A percentile compares a stretch with the other conserved stretches of the same genome.
Evolutionary conservation across 2,329 filamentous ascomycete species (phyloP).

Genomic region (Didymella lethalis): DNA sequence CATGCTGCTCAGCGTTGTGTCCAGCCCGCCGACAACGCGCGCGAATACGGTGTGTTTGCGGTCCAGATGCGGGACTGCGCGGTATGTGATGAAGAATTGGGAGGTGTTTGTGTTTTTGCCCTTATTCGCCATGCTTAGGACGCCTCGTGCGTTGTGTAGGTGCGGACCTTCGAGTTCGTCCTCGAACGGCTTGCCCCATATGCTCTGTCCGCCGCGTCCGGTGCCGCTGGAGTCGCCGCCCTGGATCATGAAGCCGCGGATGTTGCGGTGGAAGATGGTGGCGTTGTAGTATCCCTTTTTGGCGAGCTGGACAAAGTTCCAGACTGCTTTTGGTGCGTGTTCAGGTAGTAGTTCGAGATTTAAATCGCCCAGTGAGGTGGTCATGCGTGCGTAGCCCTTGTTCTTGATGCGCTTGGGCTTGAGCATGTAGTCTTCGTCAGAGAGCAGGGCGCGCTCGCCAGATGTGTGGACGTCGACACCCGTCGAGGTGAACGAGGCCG

Average conservation of each 20-base stretch:
- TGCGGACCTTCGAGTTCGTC: conserved; percentile 92
- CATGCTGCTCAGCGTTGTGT: conserved; percentile 75
- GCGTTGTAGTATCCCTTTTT: conserved; percentile 90
- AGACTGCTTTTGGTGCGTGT: conserved; percentile 89
- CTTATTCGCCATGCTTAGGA: conserved; percentile 96
- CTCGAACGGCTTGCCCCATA: conserved; percentile 93
- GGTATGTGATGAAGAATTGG: conserved; percentile 95
- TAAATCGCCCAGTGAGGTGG: conserved; percentile 83
- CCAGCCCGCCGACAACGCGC: conserved; percentile 77
- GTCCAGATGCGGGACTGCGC: conserved; percentile 83
- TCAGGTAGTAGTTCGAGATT: conserved; percentile 92
- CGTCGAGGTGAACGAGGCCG: conserved; percentile 94
- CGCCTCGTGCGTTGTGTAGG: conserved; percentile 81
- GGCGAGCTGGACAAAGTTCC: conserved; percentile 91
- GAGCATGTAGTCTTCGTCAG: conserved; percentile 96
- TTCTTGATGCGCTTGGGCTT: conserved; percentile 86
- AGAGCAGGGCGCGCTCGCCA: conserved; percentile 82
- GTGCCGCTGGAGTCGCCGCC: conserved; percentile 94
- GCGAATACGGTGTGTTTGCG: conserved; percentile 98
- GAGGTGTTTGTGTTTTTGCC: conserved; percentile 96
- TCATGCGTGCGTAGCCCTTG: conserved; percentile 90
- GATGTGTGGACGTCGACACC: conserved; percentile 92
- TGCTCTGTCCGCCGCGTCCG: conserved; percentile 84
- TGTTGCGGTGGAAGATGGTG: conserved; percentile 90
- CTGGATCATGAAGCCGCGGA: conserved; percentile 97